Percentiles rank a stretch among this genome's conserved stretches.
These are phyloP conservation scores for Yarrowia porcina DNA, from an alignment of 805 yeast genomes.

Conservation along the genomic window DNA sequence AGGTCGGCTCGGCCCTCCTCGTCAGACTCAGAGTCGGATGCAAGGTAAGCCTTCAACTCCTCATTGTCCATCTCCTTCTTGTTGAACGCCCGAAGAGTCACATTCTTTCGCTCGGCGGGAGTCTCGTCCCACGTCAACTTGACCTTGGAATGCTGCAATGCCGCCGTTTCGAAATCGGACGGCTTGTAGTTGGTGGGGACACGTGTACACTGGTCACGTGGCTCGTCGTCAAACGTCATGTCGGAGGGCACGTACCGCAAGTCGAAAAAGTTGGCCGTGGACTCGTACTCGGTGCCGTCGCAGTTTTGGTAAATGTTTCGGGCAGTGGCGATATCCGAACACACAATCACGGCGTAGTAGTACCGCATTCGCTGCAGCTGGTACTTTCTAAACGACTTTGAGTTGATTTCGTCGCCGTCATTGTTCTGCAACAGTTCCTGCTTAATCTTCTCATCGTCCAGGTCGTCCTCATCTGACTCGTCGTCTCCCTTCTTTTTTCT, in stretches of 20 bases:
- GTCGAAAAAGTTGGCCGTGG: slow-evolving; percentile 92
- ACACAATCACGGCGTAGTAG: slow-evolving; percentile 84
- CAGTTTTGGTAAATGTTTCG: slow-evolving; percentile 74
- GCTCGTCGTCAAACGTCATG: slow-evolving; percentile 77
- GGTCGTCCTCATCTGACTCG: slow-evolving; percentile 32
- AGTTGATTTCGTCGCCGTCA: slow-evolving; percentile 81
- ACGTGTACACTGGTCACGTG: slow-evolving; percentile 68
- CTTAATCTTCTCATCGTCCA: slow-evolving; percentile 60
- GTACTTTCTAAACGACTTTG: slow-evolving; percentile 78
- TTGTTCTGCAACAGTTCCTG: slow-evolving; percentile 73
- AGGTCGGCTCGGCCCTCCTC: slow-evolving; percentile 39
- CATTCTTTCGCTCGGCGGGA: slow-evolving; percentile 77
- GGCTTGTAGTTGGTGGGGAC: slow-evolving; percentile 82
- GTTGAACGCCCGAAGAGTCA: slow-evolving; percentile 77
- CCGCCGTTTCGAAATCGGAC: slow-evolving; percentile 81
- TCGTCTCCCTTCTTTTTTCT: slow-evolving; percentile 37
- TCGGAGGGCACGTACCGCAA: slow-evolving; percentile 90
- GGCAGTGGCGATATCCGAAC: slow-evolving; percentile 73
- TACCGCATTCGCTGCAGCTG: slow-evolving; percentile 91
- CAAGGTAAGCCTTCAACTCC: slow-evolving; percentile 59
- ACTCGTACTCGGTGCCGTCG: slow-evolving; percentile 94
- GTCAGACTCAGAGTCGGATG: slow-evolving; percentile 64
- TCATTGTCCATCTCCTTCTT: slow-evolving; percentile 58
- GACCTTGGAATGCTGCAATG: slow-evolving; percentile 93
- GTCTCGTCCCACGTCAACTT: slow-evolving; percentile 98